Percentiles rank a stretch among this genome's conserved stretches.
Evolutionary conservation across 2,329 filamentous ascomycete species (phyloP).

Genomic region (Fusarium sp.): DNA sequence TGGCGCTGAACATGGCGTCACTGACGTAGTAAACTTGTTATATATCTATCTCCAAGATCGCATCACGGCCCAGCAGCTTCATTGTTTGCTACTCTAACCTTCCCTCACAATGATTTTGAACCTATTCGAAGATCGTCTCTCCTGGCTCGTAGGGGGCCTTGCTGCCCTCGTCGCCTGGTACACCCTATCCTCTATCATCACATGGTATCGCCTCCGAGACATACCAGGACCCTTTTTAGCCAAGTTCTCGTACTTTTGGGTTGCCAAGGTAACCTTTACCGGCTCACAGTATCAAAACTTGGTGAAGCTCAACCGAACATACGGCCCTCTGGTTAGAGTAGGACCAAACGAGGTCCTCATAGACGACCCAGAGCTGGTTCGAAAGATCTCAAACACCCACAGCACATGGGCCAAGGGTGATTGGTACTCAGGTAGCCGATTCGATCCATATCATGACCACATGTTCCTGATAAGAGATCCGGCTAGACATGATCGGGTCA

Average conservation of each 20-base stretch:
- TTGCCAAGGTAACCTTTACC: neutral
- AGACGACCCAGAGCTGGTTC: neutral
- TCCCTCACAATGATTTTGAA: neutral
- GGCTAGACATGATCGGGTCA: neutral
- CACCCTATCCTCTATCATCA: neutral
- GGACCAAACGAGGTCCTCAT: constrained; percentile 1
- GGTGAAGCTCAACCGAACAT: neutral
- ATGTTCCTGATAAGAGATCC: neutral
- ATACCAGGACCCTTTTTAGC: constrained; percentile 1
- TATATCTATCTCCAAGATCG: too few relatives aligned
- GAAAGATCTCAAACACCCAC: neutral
- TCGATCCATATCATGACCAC: constrained; percentile 1
- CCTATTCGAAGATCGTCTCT: neutral
- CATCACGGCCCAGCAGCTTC: too few relatives aligned
- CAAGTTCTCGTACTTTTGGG: neutral
- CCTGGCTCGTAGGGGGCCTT: neutral
- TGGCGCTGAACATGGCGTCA: too few relatives aligned
- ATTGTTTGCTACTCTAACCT: neutral
- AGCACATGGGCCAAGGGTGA: neutral
- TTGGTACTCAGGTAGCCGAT: neutral
- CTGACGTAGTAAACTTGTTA: too few relatives aligned
- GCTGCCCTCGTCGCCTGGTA: neutral
- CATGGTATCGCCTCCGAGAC: constrained; percentile 10
- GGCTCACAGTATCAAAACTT: neutral
- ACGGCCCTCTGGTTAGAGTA: neutral